Evolutionary conservation across 495 filamentous ascomycete species (phyloP).

Genomic region (Chaetomium cochliodes): DNA sequence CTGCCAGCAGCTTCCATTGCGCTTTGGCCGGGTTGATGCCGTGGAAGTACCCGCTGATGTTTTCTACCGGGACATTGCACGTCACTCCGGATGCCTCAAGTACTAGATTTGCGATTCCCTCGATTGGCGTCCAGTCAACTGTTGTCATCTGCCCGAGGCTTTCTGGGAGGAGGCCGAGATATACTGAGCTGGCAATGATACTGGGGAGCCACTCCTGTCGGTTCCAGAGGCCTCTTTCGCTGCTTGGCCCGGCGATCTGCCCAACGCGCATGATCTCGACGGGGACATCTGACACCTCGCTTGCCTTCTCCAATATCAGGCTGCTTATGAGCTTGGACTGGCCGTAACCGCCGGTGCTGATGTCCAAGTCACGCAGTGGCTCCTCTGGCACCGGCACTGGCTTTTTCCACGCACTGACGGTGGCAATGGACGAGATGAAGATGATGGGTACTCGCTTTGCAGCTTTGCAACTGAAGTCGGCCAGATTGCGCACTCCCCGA

Average conservation of each 20-base stretch:
- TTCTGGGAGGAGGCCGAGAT: conserved; percentile 43
- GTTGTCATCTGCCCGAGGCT: conserved; percentile 40
- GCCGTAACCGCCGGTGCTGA: conserved; percentile 52
- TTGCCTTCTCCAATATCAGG: conserved; percentile 48
- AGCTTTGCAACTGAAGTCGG: conserved; percentile 51
- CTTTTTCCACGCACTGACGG: conserved; percentile 39
- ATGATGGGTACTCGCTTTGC: conserved; percentile 47
- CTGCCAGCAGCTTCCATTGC: conserved; percentile 39
- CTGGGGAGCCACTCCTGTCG: conserved; percentile 58
- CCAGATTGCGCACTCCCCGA: conserved; percentile 51
- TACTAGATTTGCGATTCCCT: conserved; percentile 43
- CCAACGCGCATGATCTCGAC: conserved; percentile 54
- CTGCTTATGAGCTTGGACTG: conserved; percentile 57
- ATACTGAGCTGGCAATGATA: conserved; percentile 45
- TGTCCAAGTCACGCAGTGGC: conserved; percentile 42
- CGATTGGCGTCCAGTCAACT: conserved; percentile 58
- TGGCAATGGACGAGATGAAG: conserved; percentile 56
- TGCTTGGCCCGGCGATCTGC: conserved; percentile 55
- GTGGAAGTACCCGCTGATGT: conserved; percentile 49
- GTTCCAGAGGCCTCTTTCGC: conserved; percentile 52
- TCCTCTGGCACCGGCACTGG: conserved; percentile 47
- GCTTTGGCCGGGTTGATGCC: conserved; percentile 45
- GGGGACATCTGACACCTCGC: conserved; percentile 39
- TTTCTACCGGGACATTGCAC: conserved; percentile 25
- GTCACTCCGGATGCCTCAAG: conserved; percentile 40